These are phyloP conservation scores for Rhipidocladum racemiflorum DNA, from an alignment of 176 grass and related monocot genomes.

Conservation along the genomic window DNA sequence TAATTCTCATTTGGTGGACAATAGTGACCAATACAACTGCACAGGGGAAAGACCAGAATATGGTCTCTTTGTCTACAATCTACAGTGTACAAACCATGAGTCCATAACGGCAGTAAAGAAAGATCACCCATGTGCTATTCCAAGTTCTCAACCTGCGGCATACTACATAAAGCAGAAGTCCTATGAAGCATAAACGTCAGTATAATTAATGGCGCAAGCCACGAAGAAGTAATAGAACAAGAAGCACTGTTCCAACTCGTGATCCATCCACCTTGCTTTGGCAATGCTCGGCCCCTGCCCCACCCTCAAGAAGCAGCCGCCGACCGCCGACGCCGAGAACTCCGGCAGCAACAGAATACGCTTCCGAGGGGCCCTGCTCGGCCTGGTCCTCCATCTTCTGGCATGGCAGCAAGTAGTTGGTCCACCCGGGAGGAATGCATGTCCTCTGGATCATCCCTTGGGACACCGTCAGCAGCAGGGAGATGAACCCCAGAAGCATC, in stretches of 20 bases:
- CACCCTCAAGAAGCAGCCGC: slow-evolving; percentile 41
- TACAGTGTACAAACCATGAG: too few species aligned
- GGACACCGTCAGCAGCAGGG: slow-evolving; percentile 82
- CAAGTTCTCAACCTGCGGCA: background rate
- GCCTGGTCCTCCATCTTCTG: slow-evolving; percentile 8
- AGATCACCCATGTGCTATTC: background rate
- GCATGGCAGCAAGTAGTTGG: slow-evolving; percentile 75
- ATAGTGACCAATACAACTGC: background rate
- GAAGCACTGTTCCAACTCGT: background rate
- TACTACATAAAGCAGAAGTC: background rate
- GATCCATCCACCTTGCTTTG: slow-evolving; percentile 38
- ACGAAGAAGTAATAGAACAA: background rate
- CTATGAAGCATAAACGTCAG: background rate
- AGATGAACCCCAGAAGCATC: slow-evolving; percentile 97
- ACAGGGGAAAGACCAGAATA: background rate
- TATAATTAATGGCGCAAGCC: background rate
- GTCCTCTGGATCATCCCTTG: slow-evolving; percentile 67
- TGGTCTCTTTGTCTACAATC: too few species aligned
- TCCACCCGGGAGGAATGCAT: slow-evolving; percentile 70
- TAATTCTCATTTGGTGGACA: background rate
- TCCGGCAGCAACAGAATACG: slow-evolving; percentile 26
- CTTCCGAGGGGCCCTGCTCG: background rate
- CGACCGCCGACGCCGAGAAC: slow-evolving; percentile 31
- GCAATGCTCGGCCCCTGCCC: slow-evolving; percentile 40
- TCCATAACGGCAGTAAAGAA: too few species aligned